Evolutionary conservation across 2,329 filamentous ascomycete species (phyloP), one percentile per base, ranked within the genome.

Genomic region (Lachnellula hyalina): DNA sequence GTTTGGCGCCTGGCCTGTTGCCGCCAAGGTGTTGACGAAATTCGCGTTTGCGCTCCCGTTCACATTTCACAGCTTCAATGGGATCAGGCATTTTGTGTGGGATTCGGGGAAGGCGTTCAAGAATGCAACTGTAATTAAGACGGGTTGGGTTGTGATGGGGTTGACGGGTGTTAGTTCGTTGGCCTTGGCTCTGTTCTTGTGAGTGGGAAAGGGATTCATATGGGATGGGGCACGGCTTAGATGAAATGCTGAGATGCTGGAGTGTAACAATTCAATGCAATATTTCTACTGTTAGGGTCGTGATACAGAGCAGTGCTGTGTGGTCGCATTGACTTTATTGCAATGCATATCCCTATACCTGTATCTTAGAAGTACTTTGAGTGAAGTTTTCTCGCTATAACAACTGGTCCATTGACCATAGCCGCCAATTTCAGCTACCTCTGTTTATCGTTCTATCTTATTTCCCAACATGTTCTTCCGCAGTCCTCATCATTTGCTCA

Each of bases 31-130:
- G 21, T 63, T 70, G 17, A 67, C 83, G 21, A 90, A 89, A 75
- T 71, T 77, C 42, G 67, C 74, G 34, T 64, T 85, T 42, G 83
- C 84, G 15, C 71, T 83, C 60, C 85, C 84, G 3, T 88, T 90
- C 70, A 82, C 82, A 49, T 89, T 81, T 72, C 86, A 90, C 72
- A 72, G 69, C 58, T 75, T 85, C 65, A 89, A 88, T 68, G 86
- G 86, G n/a, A 36, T 89, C 19, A 80, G 86, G 68, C 86, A 89
- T 80, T 75, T 90, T 76, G 67, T 77, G 15, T 89, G 86, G 86
- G 86, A 90, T 75, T 72, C 79, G 40, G 84, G 83, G 50, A 74
- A 75, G 64, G 75, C 77, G 49, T 79, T 89, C 58, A 79, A 74
- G 65, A 89, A 89, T 69, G 74, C 79, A 72, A 74, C 79, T 66